Percentiles rank a stretch among this genome's conserved stretches.
phyloP scores from a whole-genome alignment of 305 asterid species.

The Solanum chacoense region DNA sequence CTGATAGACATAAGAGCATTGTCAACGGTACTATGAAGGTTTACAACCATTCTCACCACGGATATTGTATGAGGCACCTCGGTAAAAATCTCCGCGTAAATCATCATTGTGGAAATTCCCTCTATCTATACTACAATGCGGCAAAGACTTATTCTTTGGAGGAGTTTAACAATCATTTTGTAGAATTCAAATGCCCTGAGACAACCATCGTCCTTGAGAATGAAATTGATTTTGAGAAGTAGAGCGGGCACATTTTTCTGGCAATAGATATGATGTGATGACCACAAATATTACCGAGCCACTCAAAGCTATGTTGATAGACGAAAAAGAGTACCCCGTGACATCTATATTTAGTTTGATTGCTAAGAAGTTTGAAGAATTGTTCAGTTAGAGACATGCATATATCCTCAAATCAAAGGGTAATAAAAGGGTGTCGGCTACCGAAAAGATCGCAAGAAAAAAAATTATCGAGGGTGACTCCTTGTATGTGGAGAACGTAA shows the following conservation, averaged over 20 bases:
- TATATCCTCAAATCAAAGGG: neutral
- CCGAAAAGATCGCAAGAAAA: neutral
- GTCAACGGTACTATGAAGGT: neutral
- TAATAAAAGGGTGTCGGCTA: neutral
- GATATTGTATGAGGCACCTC: neutral
- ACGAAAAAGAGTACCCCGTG: neutral
- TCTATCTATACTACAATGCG: neutral
- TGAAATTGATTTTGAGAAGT: neutral
- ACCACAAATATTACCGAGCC: neutral
- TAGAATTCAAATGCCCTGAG: neutral
- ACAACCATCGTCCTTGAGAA: too few relatives aligned
- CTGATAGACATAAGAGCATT: neutral
- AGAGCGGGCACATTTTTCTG: neutral
- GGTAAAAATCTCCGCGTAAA: too few relatives aligned
- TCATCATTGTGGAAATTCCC: neutral
- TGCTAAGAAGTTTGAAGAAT: neutral
- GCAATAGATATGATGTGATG: neutral
- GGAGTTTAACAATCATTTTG: neutral
- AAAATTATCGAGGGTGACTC: neutral
- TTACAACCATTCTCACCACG: neutral
- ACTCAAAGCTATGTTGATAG: neutral
- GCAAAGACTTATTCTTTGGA: neutral
- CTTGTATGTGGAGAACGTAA: neutral
- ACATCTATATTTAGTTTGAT: neutral
- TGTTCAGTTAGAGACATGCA: too few relatives aligned